Evolutionary conservation across 495 filamentous ascomycete species (phyloP), one percentile per base, ranked within the genome.

Genomic region (Hyphodiscus hymeniophilus): DNA sequence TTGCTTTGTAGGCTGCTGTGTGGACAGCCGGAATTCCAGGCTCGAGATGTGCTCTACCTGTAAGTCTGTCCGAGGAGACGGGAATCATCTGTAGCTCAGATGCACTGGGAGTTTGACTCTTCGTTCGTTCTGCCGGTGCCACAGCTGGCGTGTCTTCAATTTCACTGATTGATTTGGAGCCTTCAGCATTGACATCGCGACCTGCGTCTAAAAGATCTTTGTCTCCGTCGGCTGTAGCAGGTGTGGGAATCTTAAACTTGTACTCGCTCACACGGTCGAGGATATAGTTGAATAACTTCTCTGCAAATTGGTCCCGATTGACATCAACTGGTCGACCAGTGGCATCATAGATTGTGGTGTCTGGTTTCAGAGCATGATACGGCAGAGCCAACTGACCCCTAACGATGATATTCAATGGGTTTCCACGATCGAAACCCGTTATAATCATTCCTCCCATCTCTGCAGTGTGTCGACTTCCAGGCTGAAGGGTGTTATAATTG

Each of bases 391-490:
- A 72, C 63, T 99, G 92, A 18, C 87, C 89, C 46, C 92, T 81
- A 55, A 97, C 81, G 44, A 99, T 78, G 47, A 85, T 79, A 60
- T 92, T 89, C 52, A 99, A 63, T 13, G 92, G 92, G 61, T 99
- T 99, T 1, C 92, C 92, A 60, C 85, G 80, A 48, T 96, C 88
- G 58, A 96, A 99, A 2, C 92, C 92, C 23, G 92, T 95, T 52
- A 99, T 87, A 41, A 99, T 96, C 66, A 95, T 92, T 15, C 94
- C 92, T 31, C 92, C 92, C 76, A 95, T 86, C 60, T 99, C 92
- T 38, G 86, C 92, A 13, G 90, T 95, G 48, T 81, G 85, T n/a
- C 78, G 66, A 35, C 71, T 66, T 41, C 64, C 66, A 32, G 60
- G 51, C 70, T 66, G 47, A 71, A 73, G 33, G 67, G 71, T 46